A percentile compares a stretch with the other conserved stretches of the same genome.
Conservation (phyloP, 495 filamentous ascomycete species). For the Alectoria sarmentosa region DNA sequence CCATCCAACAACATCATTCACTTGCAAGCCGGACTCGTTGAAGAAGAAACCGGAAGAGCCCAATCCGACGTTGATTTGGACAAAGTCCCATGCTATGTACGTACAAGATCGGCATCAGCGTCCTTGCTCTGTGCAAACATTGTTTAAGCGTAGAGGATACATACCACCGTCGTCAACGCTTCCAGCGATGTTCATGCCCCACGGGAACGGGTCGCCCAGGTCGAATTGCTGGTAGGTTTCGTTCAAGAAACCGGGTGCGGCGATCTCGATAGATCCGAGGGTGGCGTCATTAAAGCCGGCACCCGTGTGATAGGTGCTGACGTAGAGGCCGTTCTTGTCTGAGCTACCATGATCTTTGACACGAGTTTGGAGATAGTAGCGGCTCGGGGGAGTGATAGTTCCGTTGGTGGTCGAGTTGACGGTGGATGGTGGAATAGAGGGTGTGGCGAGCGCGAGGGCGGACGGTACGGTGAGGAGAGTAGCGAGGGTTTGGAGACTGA, state of each 20-base stretch:
- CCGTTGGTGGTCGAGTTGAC: conserved; percentile 2
- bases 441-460: background rate
- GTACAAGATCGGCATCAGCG: background rate
- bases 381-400: conserved; percentile 24
- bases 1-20: conserved; percentile 43
- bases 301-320: conserved; percentile 43
- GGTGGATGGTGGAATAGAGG: background rate
- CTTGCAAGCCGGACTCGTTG: conserved; percentile 32
- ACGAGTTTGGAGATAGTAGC: conserved; percentile 41
- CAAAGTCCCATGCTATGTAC: conserved; percentile 26
- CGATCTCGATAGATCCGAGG: conserved; percentile 30
- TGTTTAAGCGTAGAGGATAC: background rate
- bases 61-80: conserved; percentile 38
- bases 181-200: conserved; percentile 32
- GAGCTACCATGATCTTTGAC: conserved; percentile 24
- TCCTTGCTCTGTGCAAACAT: background rate
- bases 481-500: background rate
- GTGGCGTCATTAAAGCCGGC: conserved; percentile 42
- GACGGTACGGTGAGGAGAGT: background rate
- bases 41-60: conserved; percentile 37
- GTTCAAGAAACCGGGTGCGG: conserved; percentile 37
- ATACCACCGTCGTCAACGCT: conserved; percentile 27
- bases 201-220: conserved; percentile 33
- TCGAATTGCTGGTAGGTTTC: conserved; percentile 37
- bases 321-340: conserved; percentile 35